Evolutionary conservation across 2,329 filamentous ascomycete genomes (phyloP), one percentile per base, ranked within the genome.

Genomic region (Ophiostoma ips): DNA sequence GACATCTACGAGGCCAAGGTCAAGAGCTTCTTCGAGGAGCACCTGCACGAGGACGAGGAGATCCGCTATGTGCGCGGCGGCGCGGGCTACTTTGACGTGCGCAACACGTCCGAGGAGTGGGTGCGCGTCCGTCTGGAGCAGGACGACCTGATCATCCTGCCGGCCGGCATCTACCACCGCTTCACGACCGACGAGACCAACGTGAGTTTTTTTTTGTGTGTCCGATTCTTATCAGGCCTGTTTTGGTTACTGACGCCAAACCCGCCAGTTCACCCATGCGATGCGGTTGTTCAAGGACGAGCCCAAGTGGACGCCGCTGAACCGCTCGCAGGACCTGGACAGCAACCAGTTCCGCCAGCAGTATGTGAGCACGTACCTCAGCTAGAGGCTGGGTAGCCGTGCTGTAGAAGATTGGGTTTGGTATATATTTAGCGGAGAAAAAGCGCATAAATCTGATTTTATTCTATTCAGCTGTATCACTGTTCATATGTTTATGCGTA

Each of bases 281-380:
- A 90, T 96, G 87, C 78, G 92, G 51, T 73, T 98, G 48, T 98
- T 96, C 77, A 89, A 96, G 70, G 92, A 96, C 57, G 89, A 96
- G 68, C 92, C 92, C 33, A 95, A 96, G 69, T 98, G 92, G 92
- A 96, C 88, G 34, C 85, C 92, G 13, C 67, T 98, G 57, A 94
- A 95, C 69, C 79, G 92, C 51, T 79, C 76, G 7, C 67, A 71
- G 5, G 84, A 90, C 46, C 76, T 95, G 40, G 87, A 96, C 63
- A 64, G 64, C 53, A 98, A 96, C 67, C 68, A 74, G 48, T 84
- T 81, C 64, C 79, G 92, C 52, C 78, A 87, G 72, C 77, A 79
- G 46, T 98, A 98, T 61, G 70, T 95, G 37, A 58, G 63, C 51
- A 62, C 71, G 47, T 77, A 67, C 55, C 58, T 73, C 41, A 38